These are phyloP conservation scores for Hyphopichia burtonii DNA, from an alignment of 1,139 yeast species.

Conservation along the genomic window DNA sequence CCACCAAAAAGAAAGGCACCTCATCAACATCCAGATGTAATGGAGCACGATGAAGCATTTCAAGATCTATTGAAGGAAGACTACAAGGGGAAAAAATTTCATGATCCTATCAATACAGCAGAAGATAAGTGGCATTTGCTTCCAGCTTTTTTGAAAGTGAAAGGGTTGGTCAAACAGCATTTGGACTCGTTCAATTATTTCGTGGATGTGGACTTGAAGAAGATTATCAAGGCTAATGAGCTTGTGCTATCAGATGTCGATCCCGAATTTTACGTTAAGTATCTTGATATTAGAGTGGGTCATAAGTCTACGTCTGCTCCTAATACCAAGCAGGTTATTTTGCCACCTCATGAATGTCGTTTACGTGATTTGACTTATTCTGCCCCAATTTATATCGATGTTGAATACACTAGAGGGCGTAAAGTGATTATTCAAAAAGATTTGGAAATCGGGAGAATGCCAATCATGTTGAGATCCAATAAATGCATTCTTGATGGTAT, in stretches of 20 bases:
- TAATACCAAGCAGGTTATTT: constrained; percentile 57
- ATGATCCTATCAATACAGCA: constrained; percentile 88
- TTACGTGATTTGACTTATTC: constrained; percentile 92
- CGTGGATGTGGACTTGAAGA: constrained; percentile 89
- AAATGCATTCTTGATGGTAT: constrained; percentile 84
- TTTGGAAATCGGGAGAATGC: constrained; percentile 96
- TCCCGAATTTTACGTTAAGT: constrained; percentile 92
- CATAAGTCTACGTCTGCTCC: constrained; percentile 55
- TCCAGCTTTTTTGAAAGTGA: constrained; percentile 93
- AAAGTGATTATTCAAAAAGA: constrained; percentile 88
- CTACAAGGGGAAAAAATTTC: constrained; percentile 79
- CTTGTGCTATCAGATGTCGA: constrained; percentile 89
- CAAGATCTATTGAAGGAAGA: constrained; percentile 75
- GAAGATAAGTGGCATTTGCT: constrained; percentile 93
- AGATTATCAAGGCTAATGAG: constrained; percentile 89
- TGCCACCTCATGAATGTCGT: constrained; percentile 96
- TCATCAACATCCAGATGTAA: constrained; percentile 9
- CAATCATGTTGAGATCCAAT: constrained; percentile 91
- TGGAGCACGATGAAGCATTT: constrained; percentile 51
- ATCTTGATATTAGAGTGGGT: constrained; percentile 89
- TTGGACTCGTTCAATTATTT: constrained; percentile 94
- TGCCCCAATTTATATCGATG: constrained; percentile 95
- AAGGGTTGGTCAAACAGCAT: constrained; percentile 96
- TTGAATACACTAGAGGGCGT: constrained; percentile 92
- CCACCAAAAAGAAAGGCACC: constrained; percentile 18